phyloP scores from a whole-genome alignment of 2,329 filamentous ascomycete genomes.

The Esteya vermicola region DNA sequence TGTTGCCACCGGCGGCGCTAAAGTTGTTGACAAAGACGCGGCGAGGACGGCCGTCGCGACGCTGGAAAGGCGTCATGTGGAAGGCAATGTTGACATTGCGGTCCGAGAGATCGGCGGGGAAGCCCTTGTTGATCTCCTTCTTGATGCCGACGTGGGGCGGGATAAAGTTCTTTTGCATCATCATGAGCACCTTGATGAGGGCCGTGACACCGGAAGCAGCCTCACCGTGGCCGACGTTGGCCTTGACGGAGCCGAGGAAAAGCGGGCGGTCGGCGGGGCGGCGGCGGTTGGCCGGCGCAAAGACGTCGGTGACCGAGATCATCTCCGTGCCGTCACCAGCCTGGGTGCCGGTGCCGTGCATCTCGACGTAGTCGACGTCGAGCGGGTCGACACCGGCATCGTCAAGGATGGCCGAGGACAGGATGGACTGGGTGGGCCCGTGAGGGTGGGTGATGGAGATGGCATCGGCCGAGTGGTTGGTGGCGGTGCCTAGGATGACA shows the following conservation, averaged over 20 bases:
- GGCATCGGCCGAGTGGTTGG: conserved; percentile 70
- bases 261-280: conserved; percentile 36
- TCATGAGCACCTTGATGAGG: conserved; percentile 50
- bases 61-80: conserved; percentile 33
- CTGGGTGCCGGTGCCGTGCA: conserved; percentile 82
- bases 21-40: conserved; percentile 53
- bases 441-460: conserved; percentile 78
- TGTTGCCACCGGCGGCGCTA: conserved; percentile 58
- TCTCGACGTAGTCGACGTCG: conserved; percentile 72
- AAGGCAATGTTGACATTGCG: conserved; percentile 45
- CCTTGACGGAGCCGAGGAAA: conserved; percentile 48
- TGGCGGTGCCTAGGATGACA: conserved; percentile 59
- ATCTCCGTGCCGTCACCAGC: conserved; percentile 75
- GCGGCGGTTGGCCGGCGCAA: conserved; percentile 31
- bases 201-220: conserved; percentile 47
- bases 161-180: conserved; percentile 48
- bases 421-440: conserved; percentile 55
- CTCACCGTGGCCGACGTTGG: conserved; percentile 50
- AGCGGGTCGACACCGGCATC: conserved; percentile 61
- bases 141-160: conserved; percentile 58
- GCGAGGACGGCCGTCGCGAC: conserved; percentile 31
- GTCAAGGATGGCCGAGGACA: conserved; percentile 57
- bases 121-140: conserved; percentile 42
- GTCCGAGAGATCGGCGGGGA: conserved; percentile 40
- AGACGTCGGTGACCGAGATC: conserved; percentile 52